Evolutionary conservation across 495 filamentous ascomycete genomes (phyloP).

Genomic region (Aspergillus asperescens): DNA sequence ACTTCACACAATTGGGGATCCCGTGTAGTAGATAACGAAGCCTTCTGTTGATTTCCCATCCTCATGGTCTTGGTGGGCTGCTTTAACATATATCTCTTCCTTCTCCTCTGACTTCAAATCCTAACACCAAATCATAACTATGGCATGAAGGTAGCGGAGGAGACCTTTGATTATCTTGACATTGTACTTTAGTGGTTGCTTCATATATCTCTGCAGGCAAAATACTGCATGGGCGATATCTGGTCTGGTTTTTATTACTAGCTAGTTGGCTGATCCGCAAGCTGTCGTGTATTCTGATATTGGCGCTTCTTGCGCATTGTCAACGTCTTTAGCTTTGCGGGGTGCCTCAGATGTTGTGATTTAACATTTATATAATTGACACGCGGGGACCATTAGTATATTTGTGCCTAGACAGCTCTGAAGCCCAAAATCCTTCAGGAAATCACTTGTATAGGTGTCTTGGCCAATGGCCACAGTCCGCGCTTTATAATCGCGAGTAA

Average conservation of each 20-base stretch:
- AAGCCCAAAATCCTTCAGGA: no score
- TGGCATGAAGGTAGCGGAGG: neutral
- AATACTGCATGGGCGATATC: neutral
- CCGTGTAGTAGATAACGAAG: constrained; percentile 2
- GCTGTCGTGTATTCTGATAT: neutral
- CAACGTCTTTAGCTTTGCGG: neutral
- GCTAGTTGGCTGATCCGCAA: neutral
- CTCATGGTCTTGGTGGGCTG: neutral
- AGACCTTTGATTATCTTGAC: neutral
- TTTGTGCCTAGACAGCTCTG: no score
- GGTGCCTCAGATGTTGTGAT: no score
- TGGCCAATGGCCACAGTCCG: no score
- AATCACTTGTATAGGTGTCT: no score
- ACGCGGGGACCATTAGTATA: neutral
- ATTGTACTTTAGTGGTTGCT: neutral
- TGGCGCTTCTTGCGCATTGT: neutral
- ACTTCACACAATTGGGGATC: neutral
- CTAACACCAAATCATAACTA: neutral
- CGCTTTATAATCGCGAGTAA: neutral
- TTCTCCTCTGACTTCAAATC: neutral
- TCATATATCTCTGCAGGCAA: neutral
- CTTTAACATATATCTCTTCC: neutral
- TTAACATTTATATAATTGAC: neutral
- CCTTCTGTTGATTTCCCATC: neutral
- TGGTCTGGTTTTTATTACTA: neutral